phyloP scores from a whole-genome alignment of 2,329 filamentous ascomycete genomes.

The Calonectria naviculata region DNA sequence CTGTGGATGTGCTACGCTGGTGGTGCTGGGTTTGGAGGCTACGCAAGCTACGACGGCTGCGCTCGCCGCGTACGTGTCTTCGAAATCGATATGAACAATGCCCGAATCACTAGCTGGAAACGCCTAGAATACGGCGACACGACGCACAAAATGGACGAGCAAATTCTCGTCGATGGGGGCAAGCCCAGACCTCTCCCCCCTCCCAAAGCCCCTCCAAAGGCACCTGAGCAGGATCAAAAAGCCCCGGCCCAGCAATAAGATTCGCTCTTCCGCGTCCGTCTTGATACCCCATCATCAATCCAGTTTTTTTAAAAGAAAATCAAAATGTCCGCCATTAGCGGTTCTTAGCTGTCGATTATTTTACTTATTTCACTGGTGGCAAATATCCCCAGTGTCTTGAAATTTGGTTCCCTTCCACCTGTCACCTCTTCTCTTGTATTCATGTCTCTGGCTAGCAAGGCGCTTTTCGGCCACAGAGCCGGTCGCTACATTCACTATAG shows the following conservation, averaged over 20 bases:
- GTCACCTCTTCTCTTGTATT: conserved; percentile 24
- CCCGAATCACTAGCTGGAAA: conserved; percentile 92
- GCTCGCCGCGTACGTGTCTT: conserved; percentile 88
- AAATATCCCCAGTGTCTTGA: conserved; percentile 3
- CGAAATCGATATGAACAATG: conserved; percentile 92
- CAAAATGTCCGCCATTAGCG: not conserved
- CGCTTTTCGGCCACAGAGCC: conserved; percentile 10
- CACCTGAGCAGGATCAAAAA: not conserved
- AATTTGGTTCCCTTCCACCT: conserved; percentile 1
- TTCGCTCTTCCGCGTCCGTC: not conserved
- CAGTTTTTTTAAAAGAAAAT: not conserved
- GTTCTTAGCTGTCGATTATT: not conserved
- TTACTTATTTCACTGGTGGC: not conserved
- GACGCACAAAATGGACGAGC: conserved; percentile 67
- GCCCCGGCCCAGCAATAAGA: conserved; percentile 7
- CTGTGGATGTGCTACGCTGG: conserved; percentile 99
- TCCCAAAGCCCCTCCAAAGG: conserved; percentile 1
- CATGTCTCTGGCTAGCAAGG: conserved; percentile 20
- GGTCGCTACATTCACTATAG: conserved; percentile 22
- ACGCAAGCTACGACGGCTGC: conserved; percentile 90
- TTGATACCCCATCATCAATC: not conserved
- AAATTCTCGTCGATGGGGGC: conserved; percentile 74
- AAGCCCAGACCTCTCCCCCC: conserved; percentile 44
- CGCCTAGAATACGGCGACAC: conserved; percentile 77
- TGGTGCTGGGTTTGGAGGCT: conserved; percentile 91